Evolutionary conservation across 108 stramenopile genomes (phyloP), one percentile per base, ranked within the genome.

Genomic region (Skeletonema marinoi): DNA sequence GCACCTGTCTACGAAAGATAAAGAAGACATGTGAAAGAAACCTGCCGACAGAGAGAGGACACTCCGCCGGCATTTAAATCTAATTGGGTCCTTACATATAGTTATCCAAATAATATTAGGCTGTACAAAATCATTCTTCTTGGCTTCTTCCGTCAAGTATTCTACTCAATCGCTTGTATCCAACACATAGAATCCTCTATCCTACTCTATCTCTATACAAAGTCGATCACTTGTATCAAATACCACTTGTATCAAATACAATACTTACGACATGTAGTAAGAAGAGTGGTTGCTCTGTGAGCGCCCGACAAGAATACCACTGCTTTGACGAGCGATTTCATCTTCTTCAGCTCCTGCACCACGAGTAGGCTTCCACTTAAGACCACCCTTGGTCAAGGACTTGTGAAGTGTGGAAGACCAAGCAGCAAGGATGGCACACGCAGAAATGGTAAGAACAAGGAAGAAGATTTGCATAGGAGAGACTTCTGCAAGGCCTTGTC

Each of bases 321-420:
- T 66, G 19, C 66, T 42, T n/a, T 48, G 39, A 39, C 61, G 35
- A 13, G 10, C 13, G 32, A 63, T 8, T 11, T 21, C 19, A 25
- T 16, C 70, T 14, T 25, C 29, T 19, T 68, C 58, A 42, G 17
- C 4, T 25, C 25, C 25, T 25, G 0, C 25, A 25, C 25, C 25
- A 17, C 68, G 70, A 38, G 69, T 61, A 38, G 83, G 83, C 32
- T 65, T 79, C 83, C 83, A 84, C 3, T 78, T 78, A 0, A 11
- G 14, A 1, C 61, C 71, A 31, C 58, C 75, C 68, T 65, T 70
- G 68, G 61, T 51, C 13, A 76, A 39, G 19, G 73, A 51, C 29
- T 44, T 66, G 73, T 58, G 78, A 32, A 70, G 71, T 30, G 65
- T 29, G 30, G 33, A 48, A 30, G 83, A 29, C 78, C 78, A 84